Conservation (phyloP, 202 grass and related monocot species). For the Setaria viridis region DNA sequence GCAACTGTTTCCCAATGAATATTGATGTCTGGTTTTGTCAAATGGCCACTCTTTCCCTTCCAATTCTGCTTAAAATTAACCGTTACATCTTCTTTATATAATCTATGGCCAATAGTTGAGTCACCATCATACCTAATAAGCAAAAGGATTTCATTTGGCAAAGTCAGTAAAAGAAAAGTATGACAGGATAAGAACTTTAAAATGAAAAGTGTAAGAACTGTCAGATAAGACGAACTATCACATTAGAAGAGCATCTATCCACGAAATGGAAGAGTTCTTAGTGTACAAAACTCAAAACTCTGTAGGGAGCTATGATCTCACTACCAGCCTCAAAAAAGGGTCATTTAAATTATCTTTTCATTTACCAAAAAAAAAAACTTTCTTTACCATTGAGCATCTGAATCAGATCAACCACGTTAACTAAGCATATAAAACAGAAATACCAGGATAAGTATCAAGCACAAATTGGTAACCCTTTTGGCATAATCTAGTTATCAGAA, state of each 20-base stretch:
- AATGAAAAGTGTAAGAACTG: slow-evolving; percentile 12
- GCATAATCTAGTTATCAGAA: background rate
- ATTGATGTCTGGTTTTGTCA: slow-evolving; percentile 60
- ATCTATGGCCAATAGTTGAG: slow-evolving; percentile 78
- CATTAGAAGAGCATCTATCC: slow-evolving; percentile 5
- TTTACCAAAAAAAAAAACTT: background rate
- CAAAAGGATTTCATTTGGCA: slow-evolving; percentile 37
- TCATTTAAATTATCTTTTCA: slow-evolving; percentile 27
- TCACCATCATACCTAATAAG: slow-evolving; percentile 82
- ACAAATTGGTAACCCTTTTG: background rate
- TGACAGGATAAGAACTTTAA: slow-evolving; percentile 33
- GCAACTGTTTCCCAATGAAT: slow-evolving; percentile 82
- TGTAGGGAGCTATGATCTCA: background rate
- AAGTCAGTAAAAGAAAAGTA: slow-evolving; percentile 18
- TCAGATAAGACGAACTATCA: slow-evolving; percentile 16
- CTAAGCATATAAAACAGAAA: slow-evolving; percentile 14
- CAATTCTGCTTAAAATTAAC: slow-evolving; percentile 59
- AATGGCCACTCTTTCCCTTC: slow-evolving; percentile 65
- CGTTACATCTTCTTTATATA: slow-evolving; percentile 76
- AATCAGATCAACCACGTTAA: slow-evolving; percentile 28
- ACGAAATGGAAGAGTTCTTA: slow-evolving; percentile 18
- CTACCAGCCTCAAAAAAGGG: background rate
- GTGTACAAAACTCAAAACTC: background rate
- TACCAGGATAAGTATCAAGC: background rate
- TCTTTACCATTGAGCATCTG: background rate